A percentile compares a stretch with the other conserved stretches of the same genome.
These are phyloP conservation scores for Protea cynaroides DNA, from an alignment of 164 flowering plant genomes.

Conservation along the genomic window DNA sequence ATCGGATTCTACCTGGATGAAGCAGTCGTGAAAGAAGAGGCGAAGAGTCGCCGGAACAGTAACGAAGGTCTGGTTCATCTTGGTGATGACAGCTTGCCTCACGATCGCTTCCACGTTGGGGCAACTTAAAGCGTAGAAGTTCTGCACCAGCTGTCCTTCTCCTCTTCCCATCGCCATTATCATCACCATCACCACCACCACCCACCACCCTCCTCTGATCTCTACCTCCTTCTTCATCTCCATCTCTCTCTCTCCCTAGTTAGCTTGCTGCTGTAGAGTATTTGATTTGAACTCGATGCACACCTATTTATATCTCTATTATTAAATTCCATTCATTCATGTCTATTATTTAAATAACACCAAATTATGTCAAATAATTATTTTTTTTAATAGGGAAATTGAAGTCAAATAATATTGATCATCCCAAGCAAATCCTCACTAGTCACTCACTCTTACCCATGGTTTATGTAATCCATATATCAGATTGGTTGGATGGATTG, in stretches of 20 bases:
- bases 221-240: background rate
- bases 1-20: conserved; percentile 44
- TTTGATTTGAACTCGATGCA: no score
- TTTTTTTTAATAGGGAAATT: no score
- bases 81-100: conserved; percentile 34
- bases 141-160: conserved; percentile 38
- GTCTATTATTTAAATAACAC: no score
- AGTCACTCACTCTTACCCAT: no score
- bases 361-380: no score
- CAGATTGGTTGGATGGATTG: no score
- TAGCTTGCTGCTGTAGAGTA: no score
- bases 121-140: conserved; percentile 51
- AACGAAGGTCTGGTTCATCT: conserved; percentile 44
- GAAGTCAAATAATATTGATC: no score
- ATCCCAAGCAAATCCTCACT: no score
- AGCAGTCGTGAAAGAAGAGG: conserved; percentile 83
- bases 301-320: no score
- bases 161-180: conserved; percentile 22
- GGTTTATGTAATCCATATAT: no score
- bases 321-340: no score
- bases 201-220: background rate
- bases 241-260: background rate
- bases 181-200: conserved; percentile 9
- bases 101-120: conserved; percentile 58
- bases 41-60: conserved; percentile 76